Evolutionary conservation across 2,329 filamentous ascomycete genomes (phyloP), one percentile per base, ranked within the genome.

Genomic region (Huntiella bhutanensis): DNA sequence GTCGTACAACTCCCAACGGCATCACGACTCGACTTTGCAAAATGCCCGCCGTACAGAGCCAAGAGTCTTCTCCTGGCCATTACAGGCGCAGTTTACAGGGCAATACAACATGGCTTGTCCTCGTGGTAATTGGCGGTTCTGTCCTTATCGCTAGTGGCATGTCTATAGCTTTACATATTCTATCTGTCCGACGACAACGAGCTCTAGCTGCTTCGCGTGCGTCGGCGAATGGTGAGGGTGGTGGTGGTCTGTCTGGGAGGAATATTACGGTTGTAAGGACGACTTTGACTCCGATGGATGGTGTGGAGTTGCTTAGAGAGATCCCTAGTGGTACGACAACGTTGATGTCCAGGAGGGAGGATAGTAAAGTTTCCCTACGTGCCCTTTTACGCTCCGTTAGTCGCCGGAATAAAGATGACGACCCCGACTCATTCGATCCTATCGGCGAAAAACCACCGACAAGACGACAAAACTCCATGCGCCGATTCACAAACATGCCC

Each of bases 51-150:
- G 38, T 49, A n/a, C 49, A 47, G 32, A 43, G 39, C 33, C 41
- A 41, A 6, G 48, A 47, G 19, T 11, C 32, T 33, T 33, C 36
- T 19, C 37, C 48, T 10, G 39, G 41, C 4, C 5, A 34, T 28
- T 40, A 32, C 8, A 41, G 38, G 4, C 16, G 33, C 28, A 12
- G 42, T 4, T 36, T 47, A 15, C 15, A 38, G 5, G 19, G 15
- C 7, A 35, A 41, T 17, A 12, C 65, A 10, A 59, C 60, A n/a
- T 61, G 59, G 56, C 51, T 67, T 12, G 57, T 71, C 33, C 61
- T 61, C 46, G 66, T 73, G 46, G 64, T 64, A 10, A 52, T 75
- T 19, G 63, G 63, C 32, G 68, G 68, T n/a, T 64, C 65, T 12
- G 53, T 67, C 2, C 45, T 70, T 5, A 49, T 72, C 11, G 67